phyloP scores from a whole-genome alignment of 1,139 yeast species.

The Scheffersomyces cryptocercus region DNA sequence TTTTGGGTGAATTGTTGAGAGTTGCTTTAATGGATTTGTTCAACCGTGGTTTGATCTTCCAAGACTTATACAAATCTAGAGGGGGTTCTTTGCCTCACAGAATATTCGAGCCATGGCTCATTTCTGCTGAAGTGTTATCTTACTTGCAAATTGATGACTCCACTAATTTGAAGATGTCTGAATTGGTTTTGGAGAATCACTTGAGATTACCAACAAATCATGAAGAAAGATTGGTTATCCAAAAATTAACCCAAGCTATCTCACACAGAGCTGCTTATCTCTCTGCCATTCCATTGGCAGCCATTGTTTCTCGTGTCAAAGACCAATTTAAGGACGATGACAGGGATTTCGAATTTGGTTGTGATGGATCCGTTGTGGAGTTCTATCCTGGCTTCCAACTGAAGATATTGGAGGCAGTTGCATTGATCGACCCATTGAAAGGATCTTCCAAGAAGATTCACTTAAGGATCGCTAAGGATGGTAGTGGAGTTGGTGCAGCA shows the following conservation, averaged over 20 bases:
- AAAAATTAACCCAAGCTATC: constrained; percentile 71
- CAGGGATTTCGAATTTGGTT: constrained; percentile 83
- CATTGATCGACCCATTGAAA: constrained; percentile 66
- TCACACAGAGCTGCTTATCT: constrained; percentile 83
- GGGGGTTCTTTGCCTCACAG: constrained; percentile 64
- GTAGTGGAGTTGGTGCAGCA: constrained; percentile 96
- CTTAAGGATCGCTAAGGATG: constrained; percentile 85
- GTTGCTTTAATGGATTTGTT: constrained; percentile 69
- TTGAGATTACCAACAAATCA: constrained; percentile 65
- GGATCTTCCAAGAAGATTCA: constrained; percentile 71
- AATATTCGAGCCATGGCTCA: constrained; percentile 70
- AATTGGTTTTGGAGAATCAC: constrained; percentile 60
- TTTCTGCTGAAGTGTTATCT: constrained; percentile 82
- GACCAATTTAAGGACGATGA: constrained; percentile 52
- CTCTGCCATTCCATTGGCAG: constrained; percentile 87
- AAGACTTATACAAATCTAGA: constrained; percentile 49
- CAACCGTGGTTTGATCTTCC: constrained; percentile 54
- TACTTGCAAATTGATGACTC: constrained; percentile 81
- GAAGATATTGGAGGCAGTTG: constrained; percentile 73
- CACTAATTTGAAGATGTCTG: constrained; percentile 65
- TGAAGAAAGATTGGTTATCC: constrained; percentile 73
- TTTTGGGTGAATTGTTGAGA: constrained; percentile 84
- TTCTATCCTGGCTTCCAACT: constrained; percentile 86
- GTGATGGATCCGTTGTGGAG: constrained; percentile 93
- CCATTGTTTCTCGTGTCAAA: constrained; percentile 49